Conservation (phyloP, 306 rosid species). For the Dryas octopetala region DNA sequence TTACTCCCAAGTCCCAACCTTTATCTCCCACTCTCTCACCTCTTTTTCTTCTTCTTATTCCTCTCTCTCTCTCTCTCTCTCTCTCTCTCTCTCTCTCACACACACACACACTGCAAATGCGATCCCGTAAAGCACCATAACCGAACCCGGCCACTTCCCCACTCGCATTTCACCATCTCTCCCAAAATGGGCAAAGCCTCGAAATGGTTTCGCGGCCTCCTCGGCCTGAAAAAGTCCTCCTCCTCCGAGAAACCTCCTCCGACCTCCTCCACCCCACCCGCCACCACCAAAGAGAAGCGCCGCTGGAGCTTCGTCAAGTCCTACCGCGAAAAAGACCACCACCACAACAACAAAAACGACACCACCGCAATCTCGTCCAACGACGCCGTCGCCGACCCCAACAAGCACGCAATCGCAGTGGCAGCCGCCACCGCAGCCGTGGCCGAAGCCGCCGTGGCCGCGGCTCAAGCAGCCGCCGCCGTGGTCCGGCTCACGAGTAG, state of each 20-base stretch:
- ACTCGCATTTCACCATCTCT: neutral
- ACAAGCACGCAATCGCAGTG: constrained; percentile 59
- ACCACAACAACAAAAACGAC: neutral
- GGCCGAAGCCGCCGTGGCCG: constrained; percentile 61
- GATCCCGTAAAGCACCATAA: constrained; percentile 13
- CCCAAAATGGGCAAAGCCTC: constrained; percentile 71
- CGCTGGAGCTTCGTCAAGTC: constrained; percentile 76
- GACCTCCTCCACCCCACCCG: constrained; percentile 30
- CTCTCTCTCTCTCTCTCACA: neutral
- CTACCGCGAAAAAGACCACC: constrained; percentile 40
- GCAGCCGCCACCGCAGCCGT: constrained; percentile 50
- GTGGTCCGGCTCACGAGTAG: constrained; percentile 52
- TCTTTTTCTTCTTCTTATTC: neutral
- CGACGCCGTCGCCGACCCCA: constrained; percentile 22
- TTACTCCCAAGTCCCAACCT: neutral
- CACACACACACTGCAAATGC: too few species aligned
- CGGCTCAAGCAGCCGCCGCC: constrained; percentile 59
- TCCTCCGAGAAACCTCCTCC: neutral
- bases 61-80: constrained; percentile 5
- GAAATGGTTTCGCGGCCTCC: constrained; percentile 68
- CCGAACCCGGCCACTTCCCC: neutral
- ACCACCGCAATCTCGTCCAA: neutral
- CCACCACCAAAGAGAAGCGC: constrained; percentile 40
- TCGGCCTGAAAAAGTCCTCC: constrained; percentile 43
- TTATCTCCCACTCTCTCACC: neutral